Percentiles rank a stretch among this genome's conserved stretches.
These are phyloP conservation scores for Entomortierella lignicola DNA, from an alignment of 192 early-diverging fungal genomes.

Conservation along the genomic window DNA sequence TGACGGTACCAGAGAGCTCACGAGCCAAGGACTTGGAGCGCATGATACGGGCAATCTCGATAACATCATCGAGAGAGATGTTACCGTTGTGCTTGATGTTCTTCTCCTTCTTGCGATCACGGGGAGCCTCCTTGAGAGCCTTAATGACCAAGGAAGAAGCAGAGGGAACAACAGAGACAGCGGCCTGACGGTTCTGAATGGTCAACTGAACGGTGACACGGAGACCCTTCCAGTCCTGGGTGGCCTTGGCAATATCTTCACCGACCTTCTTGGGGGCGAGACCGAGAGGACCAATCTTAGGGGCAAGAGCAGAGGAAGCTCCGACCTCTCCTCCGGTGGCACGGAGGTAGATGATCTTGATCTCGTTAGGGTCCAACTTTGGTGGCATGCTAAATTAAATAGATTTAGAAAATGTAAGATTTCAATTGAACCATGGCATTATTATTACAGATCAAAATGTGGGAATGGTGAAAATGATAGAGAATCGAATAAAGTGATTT, in stretches of 20 bases:
- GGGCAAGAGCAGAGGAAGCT: constrained; percentile 96
- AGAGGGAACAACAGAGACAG: constrained; percentile 94
- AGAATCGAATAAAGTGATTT: background rate
- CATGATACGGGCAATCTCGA: constrained; percentile 97
- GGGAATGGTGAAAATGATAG: too few relatives aligned
- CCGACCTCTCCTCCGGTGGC: constrained; percentile 98
- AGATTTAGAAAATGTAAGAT: too few relatives aligned
- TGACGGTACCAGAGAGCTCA: constrained; percentile 94
- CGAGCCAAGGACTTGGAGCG: constrained; percentile 94
- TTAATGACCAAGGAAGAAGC: constrained; percentile 97
- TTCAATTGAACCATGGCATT: too few relatives aligned
- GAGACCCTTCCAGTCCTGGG: constrained; percentile 99
- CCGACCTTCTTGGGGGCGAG: constrained; percentile 99
- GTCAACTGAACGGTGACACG: constrained; percentile 98
- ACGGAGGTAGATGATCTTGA: constrained; percentile 91
- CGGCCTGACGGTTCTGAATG: constrained; percentile 99
- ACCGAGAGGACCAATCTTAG: constrained; percentile 99
- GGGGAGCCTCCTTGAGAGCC: constrained; percentile 96
- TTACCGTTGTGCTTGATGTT: constrained; percentile 99
- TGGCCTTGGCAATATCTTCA: constrained; percentile 99
- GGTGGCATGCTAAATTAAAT: constrained; percentile 74
- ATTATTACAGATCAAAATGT: too few relatives aligned
- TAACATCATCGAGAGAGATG: constrained; percentile 92
- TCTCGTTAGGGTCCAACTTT: constrained; percentile 87
- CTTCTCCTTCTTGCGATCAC: constrained; percentile 99